These are phyloP conservation scores for Metschnikowia koreensis DNA, from an alignment of 805 yeast genomes.

Conservation along the genomic window DNA sequence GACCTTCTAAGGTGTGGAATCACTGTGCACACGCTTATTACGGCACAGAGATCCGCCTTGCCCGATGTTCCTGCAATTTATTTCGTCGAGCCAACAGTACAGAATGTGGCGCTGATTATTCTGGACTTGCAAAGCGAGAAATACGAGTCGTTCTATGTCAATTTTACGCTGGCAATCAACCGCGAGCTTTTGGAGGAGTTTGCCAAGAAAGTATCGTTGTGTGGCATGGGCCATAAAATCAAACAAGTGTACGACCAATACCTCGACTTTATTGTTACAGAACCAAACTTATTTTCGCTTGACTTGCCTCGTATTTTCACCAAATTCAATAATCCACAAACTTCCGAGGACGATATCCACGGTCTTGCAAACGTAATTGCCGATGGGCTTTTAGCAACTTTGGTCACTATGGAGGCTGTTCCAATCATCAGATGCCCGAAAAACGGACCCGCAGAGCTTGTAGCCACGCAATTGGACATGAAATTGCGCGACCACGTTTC, in stretches of 20 bases:
- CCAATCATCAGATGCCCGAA: constrained; percentile 90
- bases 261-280: constrained; percentile 87
- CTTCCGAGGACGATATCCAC: constrained; percentile 75
- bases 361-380: constrained; percentile 67
- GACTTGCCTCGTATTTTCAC: constrained; percentile 67
- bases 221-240: constrained; percentile 68
- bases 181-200: constrained; percentile 83
- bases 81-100: constrained; percentile 83
- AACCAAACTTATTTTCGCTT: constrained; percentile 83
- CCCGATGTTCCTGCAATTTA: constrained; percentile 95
- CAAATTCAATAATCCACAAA: constrained; percentile 63
- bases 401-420: constrained; percentile 72
- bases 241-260: constrained; percentile 94
- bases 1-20: constrained; percentile 88
- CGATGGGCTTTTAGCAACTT: constrained; percentile 73
- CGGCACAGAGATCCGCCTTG: constrained; percentile 70
- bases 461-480: constrained; percentile 82
- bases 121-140: constrained; percentile 71
- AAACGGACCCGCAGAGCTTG: constrained; percentile 94
- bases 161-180: constrained; percentile 77
- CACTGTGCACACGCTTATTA: constrained; percentile 80
- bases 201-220: constrained; percentile 74
- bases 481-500: constrained; percentile 82
- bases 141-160: constrained; percentile 77
- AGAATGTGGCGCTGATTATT: constrained; percentile 66